Evolutionary conservation across 257 asterid genomes (phyloP).

Genomic region (Prunella vulgaris): DNA sequence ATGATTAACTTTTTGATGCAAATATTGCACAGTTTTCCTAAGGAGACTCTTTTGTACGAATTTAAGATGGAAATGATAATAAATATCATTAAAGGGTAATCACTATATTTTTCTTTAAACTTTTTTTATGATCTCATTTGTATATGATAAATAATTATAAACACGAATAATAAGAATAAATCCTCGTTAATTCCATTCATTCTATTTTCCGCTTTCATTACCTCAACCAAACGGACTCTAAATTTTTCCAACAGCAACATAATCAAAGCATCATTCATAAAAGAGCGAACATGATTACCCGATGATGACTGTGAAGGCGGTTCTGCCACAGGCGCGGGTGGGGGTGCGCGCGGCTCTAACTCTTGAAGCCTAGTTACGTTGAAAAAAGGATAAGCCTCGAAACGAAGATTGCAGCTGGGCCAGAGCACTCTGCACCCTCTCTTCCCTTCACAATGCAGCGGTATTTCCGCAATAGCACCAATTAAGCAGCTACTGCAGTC

Average conservation of each 20-base stretch:
- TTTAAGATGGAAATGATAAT: no score
- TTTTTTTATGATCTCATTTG: no score
- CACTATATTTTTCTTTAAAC: no score
- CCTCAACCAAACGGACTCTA: no score
- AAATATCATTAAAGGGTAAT: no score
- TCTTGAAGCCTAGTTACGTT: constrained; percentile 26
- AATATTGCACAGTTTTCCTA: neutral
- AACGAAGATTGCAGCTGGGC: constrained; percentile 34
- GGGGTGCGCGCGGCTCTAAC: neutral
- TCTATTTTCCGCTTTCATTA: no score
- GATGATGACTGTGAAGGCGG: constrained; percentile 12
- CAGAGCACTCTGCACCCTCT: constrained; percentile 21
- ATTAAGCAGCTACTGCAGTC: constrained; percentile 29
- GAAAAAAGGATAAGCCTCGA: constrained; percentile 10
- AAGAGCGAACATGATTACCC: constrained; percentile 1
- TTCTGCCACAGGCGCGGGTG: neutral
- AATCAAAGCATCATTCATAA: neutral
- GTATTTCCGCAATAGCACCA: neutral
- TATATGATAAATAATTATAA: no score
- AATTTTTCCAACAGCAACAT: neutral
- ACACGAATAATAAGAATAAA: no score
- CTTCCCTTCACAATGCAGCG: neutral
- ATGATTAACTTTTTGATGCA: no score
- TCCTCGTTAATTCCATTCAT: no score
- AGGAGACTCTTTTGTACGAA: no score